Evolutionary conservation across 805 yeast genomes (phyloP).

Genomic region (Ogataea thermomethanolica): DNA sequence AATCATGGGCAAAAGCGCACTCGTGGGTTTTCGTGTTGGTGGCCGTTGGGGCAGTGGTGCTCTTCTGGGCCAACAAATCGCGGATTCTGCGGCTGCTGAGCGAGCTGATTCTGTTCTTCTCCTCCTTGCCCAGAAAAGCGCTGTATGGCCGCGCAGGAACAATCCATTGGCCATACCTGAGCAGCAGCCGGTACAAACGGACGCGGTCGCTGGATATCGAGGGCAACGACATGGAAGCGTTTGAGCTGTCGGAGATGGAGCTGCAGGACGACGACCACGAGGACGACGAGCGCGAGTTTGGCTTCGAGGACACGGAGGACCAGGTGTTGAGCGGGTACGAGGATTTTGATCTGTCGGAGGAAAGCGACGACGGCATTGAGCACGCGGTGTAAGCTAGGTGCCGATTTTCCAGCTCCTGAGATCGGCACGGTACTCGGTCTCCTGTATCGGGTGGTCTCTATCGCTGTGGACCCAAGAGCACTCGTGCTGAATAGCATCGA

Average conservation of each 20-base stretch:
- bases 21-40: slow-evolving; percentile 9
- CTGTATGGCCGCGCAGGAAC: slow-evolving; percentile 4
- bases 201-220: slow-evolving; percentile 24
- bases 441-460: slow-evolving; percentile 26
- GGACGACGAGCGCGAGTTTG: slow-evolving; percentile 6
- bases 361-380: slow-evolving; percentile 33
- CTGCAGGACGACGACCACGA: neutral
- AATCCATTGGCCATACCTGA: slow-evolving; percentile 25
- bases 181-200: slow-evolving; percentile 23
- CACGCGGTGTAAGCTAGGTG: slow-evolving; percentile 15
- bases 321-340: slow-evolving; percentile 22
- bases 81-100: slow-evolving; percentile 16
- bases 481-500: slow-evolving; percentile 34
- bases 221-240: slow-evolving; percentile 6
- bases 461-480: slow-evolving; percentile 1
- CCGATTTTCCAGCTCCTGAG: slow-evolving; percentile 40
- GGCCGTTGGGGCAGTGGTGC: slow-evolving; percentile 3
- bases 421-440: slow-evolving; percentile 33
- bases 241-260: slow-evolving; percentile 14
- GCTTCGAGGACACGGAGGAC: slow-evolving; percentile 17
- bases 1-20: slow-evolving; percentile 24
- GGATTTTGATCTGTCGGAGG: slow-evolving; percentile 26
- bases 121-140: slow-evolving; percentile 9
- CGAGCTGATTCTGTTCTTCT: slow-evolving; percentile 18
- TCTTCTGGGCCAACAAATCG: slow-evolving; percentile 20